phyloP scores from a whole-genome alignment of 129 eudicot species.

The Dittrichia graveolens region DNA sequence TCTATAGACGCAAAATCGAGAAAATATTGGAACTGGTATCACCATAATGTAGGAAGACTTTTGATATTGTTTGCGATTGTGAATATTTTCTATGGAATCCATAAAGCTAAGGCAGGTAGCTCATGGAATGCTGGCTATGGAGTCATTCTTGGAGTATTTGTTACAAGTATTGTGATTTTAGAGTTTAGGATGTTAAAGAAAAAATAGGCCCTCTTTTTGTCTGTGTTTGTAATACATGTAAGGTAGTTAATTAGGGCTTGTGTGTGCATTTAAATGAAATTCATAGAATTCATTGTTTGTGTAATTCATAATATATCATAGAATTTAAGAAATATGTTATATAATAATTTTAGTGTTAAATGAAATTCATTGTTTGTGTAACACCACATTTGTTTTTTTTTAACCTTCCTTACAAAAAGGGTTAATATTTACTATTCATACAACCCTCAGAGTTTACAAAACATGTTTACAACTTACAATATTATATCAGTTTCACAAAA shows the following conservation, averaged over 20 bases:
- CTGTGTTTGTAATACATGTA: conserved; percentile 7
- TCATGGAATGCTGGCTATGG: conserved; percentile 66
- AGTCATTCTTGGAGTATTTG: conserved; percentile 36
- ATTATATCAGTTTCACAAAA: too few species aligned
- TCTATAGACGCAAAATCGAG: conserved; percentile 61
- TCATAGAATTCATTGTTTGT: too few species aligned
- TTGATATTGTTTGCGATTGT: conserved; percentile 52
- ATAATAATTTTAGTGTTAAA: too few species aligned
- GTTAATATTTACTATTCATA: too few species aligned
- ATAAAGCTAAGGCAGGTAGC: conserved; percentile 58
- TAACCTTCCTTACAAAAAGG: too few species aligned
- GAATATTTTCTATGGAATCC: conserved; percentile 79
- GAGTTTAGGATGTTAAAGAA: conserved; percentile 48
- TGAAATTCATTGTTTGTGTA: too few species aligned
- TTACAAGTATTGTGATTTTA: conserved; percentile 39
- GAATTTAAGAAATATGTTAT: too few species aligned
- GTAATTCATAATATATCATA: too few species aligned
- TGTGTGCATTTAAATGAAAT: background rate
- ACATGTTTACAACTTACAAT: too few species aligned
- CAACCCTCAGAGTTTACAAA: too few species aligned
- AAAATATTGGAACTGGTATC: conserved; percentile 93
- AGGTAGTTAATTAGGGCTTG: background rate
- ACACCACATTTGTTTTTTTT: too few species aligned
- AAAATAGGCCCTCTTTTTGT: conserved; percentile 23
- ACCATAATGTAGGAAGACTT: conserved; percentile 52